Percentiles rank a stretch among this genome's conserved stretches.
These are phyloP conservation scores for Gastrolobium bilobum DNA, from an alignment of 306 rosid genomes.

Conservation along the genomic window DNA sequence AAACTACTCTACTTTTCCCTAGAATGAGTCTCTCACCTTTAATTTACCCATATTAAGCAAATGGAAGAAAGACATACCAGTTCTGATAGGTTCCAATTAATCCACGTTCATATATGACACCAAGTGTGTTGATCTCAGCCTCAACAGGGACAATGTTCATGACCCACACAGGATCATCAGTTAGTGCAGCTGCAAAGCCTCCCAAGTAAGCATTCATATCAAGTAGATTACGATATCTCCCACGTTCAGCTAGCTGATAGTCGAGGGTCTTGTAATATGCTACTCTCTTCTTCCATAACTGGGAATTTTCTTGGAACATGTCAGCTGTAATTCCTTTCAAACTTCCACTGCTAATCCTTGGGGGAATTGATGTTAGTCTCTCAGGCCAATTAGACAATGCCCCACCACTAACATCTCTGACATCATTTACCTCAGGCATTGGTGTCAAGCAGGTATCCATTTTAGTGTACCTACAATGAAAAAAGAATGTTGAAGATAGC, in stretches of 20 bases:
- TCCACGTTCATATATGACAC: conserved; percentile 88
- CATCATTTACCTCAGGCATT: conserved; percentile 73
- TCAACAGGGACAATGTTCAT: conserved; percentile 89
- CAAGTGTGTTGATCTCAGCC: conserved; percentile 80
- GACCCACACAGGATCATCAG: conserved; percentile 85
- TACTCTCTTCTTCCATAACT: conserved; percentile 86
- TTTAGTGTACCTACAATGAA: conserved; percentile 75
- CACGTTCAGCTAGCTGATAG: conserved; percentile 72
- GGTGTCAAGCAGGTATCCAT: conserved; percentile 87
- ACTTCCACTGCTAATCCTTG: conserved; percentile 83
- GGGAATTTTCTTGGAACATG: conserved; percentile 61
- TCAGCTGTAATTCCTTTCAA: conserved; percentile 68
- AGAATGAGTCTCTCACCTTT: neutral
- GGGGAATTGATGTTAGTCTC: conserved; percentile 80
- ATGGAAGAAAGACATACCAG: conserved; percentile 64
- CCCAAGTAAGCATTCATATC: conserved; percentile 93
- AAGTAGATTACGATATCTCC: conserved; percentile 84
- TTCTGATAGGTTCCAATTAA: conserved; percentile 90
- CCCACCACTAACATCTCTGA: conserved; percentile 74
- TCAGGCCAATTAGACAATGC: conserved; percentile 80
- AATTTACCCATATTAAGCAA: conserved; percentile 23
- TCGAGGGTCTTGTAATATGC: conserved; percentile 78
- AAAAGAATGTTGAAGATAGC: conserved; percentile 8
- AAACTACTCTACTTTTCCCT: neutral
- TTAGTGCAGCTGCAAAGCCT: conserved; percentile 89